Conservation (phyloP, 2,329 filamentous ascomycete genomes). For the Neopestalotiopsis rosae region DNA sequence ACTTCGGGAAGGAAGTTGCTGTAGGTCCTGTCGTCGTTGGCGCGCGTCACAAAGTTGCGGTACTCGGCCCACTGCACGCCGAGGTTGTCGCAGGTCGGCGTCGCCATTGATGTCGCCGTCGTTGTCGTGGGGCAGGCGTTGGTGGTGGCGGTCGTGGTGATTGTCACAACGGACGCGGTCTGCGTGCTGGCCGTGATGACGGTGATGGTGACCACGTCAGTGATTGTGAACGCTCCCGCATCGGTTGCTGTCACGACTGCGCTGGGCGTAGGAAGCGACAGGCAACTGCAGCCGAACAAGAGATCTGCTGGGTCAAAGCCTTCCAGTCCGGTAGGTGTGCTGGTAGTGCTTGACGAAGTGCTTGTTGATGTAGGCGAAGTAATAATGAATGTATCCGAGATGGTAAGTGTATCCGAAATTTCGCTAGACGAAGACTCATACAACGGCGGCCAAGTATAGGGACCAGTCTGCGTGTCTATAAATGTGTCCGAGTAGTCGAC, state of each 20-base stretch:
- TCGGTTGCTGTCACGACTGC: not conserved
- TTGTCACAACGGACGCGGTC: not conserved
- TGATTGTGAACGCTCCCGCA: not conserved
- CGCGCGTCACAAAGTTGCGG: not conserved
- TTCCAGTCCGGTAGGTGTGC: not conserved
- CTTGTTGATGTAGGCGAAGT: not conserved
- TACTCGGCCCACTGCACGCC: not conserved
- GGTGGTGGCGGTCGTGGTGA: not conserved
- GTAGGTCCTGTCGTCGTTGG: not conserved
- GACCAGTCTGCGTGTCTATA: not conserved
- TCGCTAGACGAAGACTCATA: not conserved
- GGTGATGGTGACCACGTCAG: not conserved
- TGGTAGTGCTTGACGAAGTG: not conserved
- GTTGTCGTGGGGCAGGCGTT: not conserved
- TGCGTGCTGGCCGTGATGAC: not conserved
- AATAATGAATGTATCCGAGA: not conserved
- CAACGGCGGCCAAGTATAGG: not conserved
- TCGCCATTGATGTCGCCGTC: not conserved
- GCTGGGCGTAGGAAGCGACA: not conserved
- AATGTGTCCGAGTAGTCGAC: not conserved
- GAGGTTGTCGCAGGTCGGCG: not conserved
- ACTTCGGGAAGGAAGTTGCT: not conserved
- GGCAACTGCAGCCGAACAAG: not conserved
- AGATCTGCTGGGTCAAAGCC: not conserved
- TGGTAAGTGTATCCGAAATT: not conserved